These are phyloP conservation scores for Exobasidium cylindrosporum DNA, from an alignment of 1,284 basidiomycete species.

Conservation along the genomic window DNA sequence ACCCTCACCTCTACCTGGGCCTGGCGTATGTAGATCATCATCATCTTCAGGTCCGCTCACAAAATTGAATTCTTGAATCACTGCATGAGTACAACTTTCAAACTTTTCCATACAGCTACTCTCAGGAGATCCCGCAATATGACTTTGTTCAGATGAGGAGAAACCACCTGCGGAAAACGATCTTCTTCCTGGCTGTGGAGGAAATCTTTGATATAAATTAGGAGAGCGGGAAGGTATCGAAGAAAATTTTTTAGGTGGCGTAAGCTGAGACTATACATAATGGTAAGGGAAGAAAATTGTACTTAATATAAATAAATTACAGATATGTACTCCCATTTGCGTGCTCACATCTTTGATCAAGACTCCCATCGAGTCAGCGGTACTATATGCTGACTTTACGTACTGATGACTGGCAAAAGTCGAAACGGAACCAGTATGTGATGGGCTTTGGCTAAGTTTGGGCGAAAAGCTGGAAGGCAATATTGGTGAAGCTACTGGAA, in stretches of 20 bases:
- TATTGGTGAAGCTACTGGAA: background rate
- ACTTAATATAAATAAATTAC: no score
- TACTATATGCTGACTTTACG: no score
- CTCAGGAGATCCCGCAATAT: background rate
- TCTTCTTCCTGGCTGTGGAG: background rate
- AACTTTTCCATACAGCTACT: background rate
- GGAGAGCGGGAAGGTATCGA: background rate
- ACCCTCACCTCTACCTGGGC: conserved; percentile 1
- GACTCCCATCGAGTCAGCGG: no score
- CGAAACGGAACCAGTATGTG: background rate
- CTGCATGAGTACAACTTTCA: background rate
- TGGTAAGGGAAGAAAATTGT: background rate
- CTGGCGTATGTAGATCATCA: conserved; percentile 23
- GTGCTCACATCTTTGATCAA: no score
- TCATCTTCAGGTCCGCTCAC: conserved; percentile 24
- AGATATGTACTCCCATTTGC: no score
- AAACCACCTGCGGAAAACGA: background rate
- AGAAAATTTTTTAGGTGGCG: conserved; percentile 1
- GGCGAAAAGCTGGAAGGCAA: background rate
- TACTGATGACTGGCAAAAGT: background rate
- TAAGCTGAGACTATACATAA: background rate
- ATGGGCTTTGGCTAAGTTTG: background rate
- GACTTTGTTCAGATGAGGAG: background rate
- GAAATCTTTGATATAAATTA: background rate
- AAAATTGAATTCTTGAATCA: background rate